Percentiles rank a stretch among this genome's conserved stretches.
Evolutionary conservation across 257 asterid species (phyloP).

Genomic region (Solanum sejunctum): DNA sequence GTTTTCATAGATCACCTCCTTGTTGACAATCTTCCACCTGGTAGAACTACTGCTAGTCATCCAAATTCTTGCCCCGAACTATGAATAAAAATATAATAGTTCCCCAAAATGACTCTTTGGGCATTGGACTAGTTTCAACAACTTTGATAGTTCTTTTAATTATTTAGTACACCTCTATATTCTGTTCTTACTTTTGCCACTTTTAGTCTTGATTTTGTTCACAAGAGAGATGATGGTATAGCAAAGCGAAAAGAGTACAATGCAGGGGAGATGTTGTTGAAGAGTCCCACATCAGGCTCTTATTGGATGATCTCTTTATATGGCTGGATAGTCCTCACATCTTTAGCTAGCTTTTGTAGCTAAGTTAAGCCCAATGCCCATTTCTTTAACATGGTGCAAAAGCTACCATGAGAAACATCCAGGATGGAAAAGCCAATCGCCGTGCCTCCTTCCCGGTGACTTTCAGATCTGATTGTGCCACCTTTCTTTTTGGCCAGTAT

Average conservation of each 20-base stretch:
- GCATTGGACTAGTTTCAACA: background rate
- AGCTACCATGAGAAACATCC: background rate
- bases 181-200: background rate
- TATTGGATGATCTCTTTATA: background rate
- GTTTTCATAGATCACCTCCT: background rate
- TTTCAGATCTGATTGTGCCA: background rate
- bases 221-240: background rate
- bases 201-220: background rate
- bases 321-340: background rate
- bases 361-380: background rate
- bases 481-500: background rate
- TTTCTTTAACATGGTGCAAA: background rate
- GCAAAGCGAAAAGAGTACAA: background rate
- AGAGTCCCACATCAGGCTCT: background rate
- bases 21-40: background rate
- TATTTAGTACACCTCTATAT: background rate
- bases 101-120: background rate
- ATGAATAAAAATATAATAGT: background rate
- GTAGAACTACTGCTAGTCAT: background rate
- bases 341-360: background rate
- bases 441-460: background rate
- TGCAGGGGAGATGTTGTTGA: background rate
- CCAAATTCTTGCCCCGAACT: background rate
- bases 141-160: background rate
- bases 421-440: background rate